These are phyloP conservation scores for Ascochyta pisi DNA, from an alignment of 2,329 filamentous ascomycete species.

Conservation along the genomic window DNA sequence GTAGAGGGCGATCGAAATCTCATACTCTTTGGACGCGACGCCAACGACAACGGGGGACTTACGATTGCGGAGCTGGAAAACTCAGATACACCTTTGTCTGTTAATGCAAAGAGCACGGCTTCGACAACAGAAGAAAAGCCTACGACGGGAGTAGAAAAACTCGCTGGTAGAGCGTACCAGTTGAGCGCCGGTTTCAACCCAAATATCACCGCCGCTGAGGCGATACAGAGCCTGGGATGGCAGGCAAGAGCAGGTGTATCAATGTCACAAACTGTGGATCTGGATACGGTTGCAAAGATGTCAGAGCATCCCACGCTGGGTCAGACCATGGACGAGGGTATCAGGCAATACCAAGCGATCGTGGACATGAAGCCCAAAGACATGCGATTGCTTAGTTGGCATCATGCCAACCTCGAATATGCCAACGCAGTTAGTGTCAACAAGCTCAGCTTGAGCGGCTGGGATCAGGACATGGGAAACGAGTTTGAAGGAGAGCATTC, in stretches of 20 bases:
- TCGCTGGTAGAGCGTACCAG: slow-evolving; percentile 73
- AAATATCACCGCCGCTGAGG: slow-evolving; percentile 75
- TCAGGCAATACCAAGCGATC: slow-evolving; percentile 83
- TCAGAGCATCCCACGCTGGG: slow-evolving; percentile 76
- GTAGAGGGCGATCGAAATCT: slow-evolving; percentile 83
- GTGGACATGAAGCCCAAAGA: slow-evolving; percentile 86
- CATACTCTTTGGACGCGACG: slow-evolving; percentile 83
- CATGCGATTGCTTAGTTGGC: slow-evolving; percentile 93
- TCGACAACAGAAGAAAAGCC: slow-evolving; percentile 52
- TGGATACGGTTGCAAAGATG: slow-evolving; percentile 69
- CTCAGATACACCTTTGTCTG: slow-evolving; percentile 58
- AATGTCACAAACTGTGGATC: slow-evolving; percentile 71
- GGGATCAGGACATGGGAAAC: slow-evolving; percentile 97
- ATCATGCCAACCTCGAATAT: slow-evolving; percentile 97
- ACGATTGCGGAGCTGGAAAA: slow-evolving; percentile 79
- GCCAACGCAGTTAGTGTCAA: slow-evolving; percentile 91
- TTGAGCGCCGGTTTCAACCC: slow-evolving; percentile 73
- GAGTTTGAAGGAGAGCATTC: slow-evolving; percentile 96
- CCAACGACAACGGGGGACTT: slow-evolving; percentile 60
- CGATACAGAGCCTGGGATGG: slow-evolving; percentile 86
- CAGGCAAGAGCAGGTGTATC: slow-evolving; percentile 67
- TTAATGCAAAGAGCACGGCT: slow-evolving; percentile 57
- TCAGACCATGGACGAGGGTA: slow-evolving; percentile 89
- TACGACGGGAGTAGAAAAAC: slow-evolving; percentile 61
- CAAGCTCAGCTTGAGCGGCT: slow-evolving; percentile 84